Percentiles rank a stretch among this genome's conserved stretches.
Conservation (phyloP, 371 early-diverging fungal species). For the Mucor mucedo region DNA sequence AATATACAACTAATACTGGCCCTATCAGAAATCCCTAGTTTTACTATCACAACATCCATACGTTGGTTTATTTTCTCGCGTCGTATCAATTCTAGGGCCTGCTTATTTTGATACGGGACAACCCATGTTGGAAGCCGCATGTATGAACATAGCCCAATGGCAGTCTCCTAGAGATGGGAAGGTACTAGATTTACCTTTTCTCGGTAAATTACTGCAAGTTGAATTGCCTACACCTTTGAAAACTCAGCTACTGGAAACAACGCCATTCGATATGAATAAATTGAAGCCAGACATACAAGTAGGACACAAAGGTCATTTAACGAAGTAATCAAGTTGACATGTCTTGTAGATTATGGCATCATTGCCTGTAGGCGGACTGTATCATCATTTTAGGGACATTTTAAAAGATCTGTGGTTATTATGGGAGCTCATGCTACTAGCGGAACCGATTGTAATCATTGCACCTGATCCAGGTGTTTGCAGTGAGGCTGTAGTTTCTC, state of each 20-base stretch:
- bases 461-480: slow-evolving; percentile 88
- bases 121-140: slow-evolving; percentile 82
- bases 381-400: slow-evolving; percentile 78
- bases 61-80: slow-evolving; percentile 81
- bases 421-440: slow-evolving; percentile 96
- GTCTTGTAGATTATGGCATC: slow-evolving; percentile 67
- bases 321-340: neutral
- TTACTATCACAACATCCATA: slow-evolving; percentile 87
- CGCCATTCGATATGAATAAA: slow-evolving; percentile 71
- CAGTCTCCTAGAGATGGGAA: slow-evolving; percentile 34
- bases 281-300: slow-evolving; percentile 72
- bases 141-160: slow-evolving; percentile 84
- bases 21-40: slow-evolving; percentile 80
- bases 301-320: neutral
- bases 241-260: slow-evolving; percentile 84
- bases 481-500: slow-evolving; percentile 81
- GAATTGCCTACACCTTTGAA: slow-evolving; percentile 78
- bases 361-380: slow-evolving; percentile 70
- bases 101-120: slow-evolving; percentile 79
- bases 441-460: slow-evolving; percentile 89
- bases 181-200: slow-evolving; percentile 73
- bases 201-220: slow-evolving; percentile 71
- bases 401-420: slow-evolving; percentile 86
- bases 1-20: neutral
- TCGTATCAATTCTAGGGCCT: slow-evolving; percentile 82